Evolutionary conservation across 768 basidiomycete species (phyloP).

Genomic region (Lactarius hatsudake): DNA sequence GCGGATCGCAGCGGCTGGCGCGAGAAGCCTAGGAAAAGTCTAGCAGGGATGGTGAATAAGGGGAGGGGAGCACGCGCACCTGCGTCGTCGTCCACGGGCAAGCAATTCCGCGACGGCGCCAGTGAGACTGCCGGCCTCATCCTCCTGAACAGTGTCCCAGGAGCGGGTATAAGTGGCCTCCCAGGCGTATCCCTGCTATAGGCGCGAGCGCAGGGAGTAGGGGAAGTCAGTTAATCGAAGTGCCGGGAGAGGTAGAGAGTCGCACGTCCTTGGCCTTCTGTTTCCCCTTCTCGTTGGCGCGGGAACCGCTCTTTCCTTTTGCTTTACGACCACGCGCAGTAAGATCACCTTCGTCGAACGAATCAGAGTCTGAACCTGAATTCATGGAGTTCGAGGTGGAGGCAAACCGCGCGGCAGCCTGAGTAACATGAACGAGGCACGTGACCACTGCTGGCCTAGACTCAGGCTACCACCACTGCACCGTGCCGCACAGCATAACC

Average conservation of each 20-base stretch:
- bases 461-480: no score
- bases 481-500: no score
- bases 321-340: slow-evolving; percentile 17
- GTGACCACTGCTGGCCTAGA: no score
- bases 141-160: slow-evolving; percentile 98
- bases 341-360: slow-evolving; percentile 22
- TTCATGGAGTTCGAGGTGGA: neutral
- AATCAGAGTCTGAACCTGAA: slow-evolving; percentile 23
- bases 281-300: slow-evolving; percentile 20
- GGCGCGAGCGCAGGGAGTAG: neutral
- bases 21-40: slow-evolving; percentile 56
- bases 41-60: slow-evolving; percentile 1
- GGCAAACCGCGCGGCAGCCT: neutral
- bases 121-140: slow-evolving; percentile 88
- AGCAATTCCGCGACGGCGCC: slow-evolving; percentile 87
- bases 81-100: slow-evolving; percentile 77
- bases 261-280: slow-evolving; percentile 28
- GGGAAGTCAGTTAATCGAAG: neutral
- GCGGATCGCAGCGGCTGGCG: slow-evolving; percentile 83
- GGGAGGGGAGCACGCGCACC: slow-evolving; percentile 45
- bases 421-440: no score
- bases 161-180: slow-evolving; percentile 91
- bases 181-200: slow-evolving; percentile 87
- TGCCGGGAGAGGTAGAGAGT: neutral
- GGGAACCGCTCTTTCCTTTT: slow-evolving; percentile 10